Evolutionary conservation across 2,329 filamentous ascomycete genomes (phyloP).

Genomic region (Sporothrix protearum): DNA sequence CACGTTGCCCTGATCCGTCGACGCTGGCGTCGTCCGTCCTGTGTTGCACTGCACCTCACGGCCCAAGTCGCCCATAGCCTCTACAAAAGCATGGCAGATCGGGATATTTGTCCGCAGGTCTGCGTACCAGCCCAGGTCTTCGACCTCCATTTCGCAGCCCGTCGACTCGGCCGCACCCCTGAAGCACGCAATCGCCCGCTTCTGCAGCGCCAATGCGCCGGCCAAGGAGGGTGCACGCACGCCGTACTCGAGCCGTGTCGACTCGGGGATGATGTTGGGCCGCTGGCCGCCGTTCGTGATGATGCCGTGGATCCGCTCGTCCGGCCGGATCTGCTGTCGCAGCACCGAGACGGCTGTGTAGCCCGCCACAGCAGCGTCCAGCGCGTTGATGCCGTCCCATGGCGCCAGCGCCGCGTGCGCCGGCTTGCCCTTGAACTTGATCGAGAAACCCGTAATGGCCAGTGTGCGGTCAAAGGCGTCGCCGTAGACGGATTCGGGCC

Average conservation of each 20-base stretch:
- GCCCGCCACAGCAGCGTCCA: slow-evolving; percentile 42
- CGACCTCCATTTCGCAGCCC: slow-evolving; percentile 33
- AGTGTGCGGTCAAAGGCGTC: slow-evolving; percentile 26
- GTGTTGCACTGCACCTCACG: slow-evolving; percentile 35
- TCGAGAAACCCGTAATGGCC: slow-evolving; percentile 30
- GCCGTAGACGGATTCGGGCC: slow-evolving; percentile 19
- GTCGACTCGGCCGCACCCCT: slow-evolving; percentile 38
- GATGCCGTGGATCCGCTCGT: slow-evolving; percentile 48
- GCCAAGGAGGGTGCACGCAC: slow-evolving; percentile 41
- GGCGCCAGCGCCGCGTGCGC: slow-evolving; percentile 46
- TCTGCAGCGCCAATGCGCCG: slow-evolving; percentile 34
- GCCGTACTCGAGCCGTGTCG: slow-evolving; percentile 43
- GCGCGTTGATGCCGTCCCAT: slow-evolving; percentile 48
- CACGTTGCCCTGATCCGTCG: slow-evolving; percentile 56
- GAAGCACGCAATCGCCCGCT: slow-evolving; percentile 35
- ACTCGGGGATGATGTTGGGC: slow-evolving; percentile 39
- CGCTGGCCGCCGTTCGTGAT: slow-evolving; percentile 40
- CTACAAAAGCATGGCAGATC: slow-evolving; percentile 46
- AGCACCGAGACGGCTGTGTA: slow-evolving; percentile 41
- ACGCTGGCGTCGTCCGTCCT: slow-evolving; percentile 40
- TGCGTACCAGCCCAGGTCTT: slow-evolving; percentile 34
- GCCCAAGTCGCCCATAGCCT: slow-evolving; percentile 18
- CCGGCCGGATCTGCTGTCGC: slow-evolving; percentile 46
- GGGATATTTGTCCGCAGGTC: slow-evolving; percentile 33
- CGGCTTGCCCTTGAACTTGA: slow-evolving; percentile 41